Evolutionary conservation across 148 eudicot genomes (phyloP), one percentile per base, ranked within the genome.

Genomic region (Arbutus unedo): DNA sequence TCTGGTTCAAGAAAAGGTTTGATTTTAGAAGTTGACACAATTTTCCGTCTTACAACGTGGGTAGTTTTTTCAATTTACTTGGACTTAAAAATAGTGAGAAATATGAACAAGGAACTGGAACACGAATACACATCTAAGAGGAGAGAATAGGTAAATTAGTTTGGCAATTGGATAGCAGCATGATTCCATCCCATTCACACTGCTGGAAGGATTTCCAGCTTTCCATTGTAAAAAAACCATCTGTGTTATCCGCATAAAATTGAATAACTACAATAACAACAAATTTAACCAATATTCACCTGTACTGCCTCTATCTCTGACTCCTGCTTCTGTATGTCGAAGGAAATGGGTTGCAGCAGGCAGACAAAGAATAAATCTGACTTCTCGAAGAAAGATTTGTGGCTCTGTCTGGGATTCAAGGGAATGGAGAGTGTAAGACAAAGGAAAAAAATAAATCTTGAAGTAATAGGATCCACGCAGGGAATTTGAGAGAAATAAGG

Each of bases 231-330:
- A 38, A 76, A 51, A 14, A 76, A 50, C 23, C 11, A 25, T 25
- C 10, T 0, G 11, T 47, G 41, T 21, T 41, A 41, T 38, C 25
- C 13, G 2, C 13, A 62, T 48, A 45, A 60, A 60, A 64, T 15
- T n/a, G 19, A 66, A 79, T 19, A 48, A 50, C 4, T 62, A 25
- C 67, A 31, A 31, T 18, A 67, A 67, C 47, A 16, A 49, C 8
- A 23, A 74, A 54, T 18, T 56, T 73, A n/a, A 57, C 48, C 15
- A 76, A 16, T 79, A 81, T 38, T 57, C 86, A 91, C 96, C 94
- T 88, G 87, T 60, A 94, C 96, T 74, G 96, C 94, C 84, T 89
- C 94, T 68, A 93, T 90, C 84, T 93, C 96, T 81, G 88, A 76
- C 77, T 89, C 93, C 56, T 91, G 96, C 74, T 82, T 82, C 79